Evolutionary conservation across 1,139 yeast species (phyloP).

Genomic region (Hanseniaspora gamundiae): DNA sequence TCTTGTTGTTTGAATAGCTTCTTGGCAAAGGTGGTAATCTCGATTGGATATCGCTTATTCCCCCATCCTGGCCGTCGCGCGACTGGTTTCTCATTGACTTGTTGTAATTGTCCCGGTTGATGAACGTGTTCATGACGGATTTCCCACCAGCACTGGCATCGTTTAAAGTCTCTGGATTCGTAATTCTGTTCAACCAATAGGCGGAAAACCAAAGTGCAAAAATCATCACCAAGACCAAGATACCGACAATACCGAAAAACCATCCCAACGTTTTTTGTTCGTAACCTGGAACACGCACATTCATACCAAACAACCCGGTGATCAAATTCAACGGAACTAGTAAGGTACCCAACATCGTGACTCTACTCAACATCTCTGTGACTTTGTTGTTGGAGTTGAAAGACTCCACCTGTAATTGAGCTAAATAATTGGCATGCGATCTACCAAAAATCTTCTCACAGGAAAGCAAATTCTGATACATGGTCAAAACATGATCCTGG

Average conservation of each 20-base stretch:
- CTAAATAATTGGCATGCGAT: slow-evolving; percentile 83
- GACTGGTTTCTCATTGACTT: background rate
- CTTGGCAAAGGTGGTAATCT: slow-evolving; percentile 8
- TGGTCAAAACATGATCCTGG: slow-evolving; percentile 92
- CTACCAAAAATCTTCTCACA: slow-evolving; percentile 89
- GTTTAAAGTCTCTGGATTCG: slow-evolving; percentile 23
- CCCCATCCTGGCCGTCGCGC: background rate
- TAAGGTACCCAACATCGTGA: slow-evolving; percentile 82
- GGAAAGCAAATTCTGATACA: slow-evolving; percentile 81
- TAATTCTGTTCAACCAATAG: slow-evolving; percentile 29
- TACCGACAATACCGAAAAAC: slow-evolving; percentile 58
- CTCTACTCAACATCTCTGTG: slow-evolving; percentile 78
- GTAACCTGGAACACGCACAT: slow-evolving; percentile 76
- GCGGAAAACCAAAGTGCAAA: slow-evolving; percentile 27
- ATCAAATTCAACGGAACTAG: slow-evolving; percentile 81
- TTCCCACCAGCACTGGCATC: slow-evolving; percentile 25
- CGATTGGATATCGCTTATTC: slow-evolving; percentile 6
- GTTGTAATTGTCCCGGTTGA: slow-evolving; percentile 10
- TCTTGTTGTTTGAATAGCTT: slow-evolving; percentile 4
- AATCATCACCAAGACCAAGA: slow-evolving; percentile 31
- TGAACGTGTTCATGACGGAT: slow-evolving; percentile 24
- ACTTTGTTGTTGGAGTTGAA: slow-evolving; percentile 75
- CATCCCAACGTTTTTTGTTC: slow-evolving; percentile 33
- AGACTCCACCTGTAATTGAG: slow-evolving; percentile 87
- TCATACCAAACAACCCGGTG: slow-evolving; percentile 95